A percentile compares a stretch with the other conserved stretches of the same genome.
These are phyloP conservation scores for Collybiopsis confluens DNA, from an alignment of 768 basidiomycete species.

Conservation along the genomic window DNA sequence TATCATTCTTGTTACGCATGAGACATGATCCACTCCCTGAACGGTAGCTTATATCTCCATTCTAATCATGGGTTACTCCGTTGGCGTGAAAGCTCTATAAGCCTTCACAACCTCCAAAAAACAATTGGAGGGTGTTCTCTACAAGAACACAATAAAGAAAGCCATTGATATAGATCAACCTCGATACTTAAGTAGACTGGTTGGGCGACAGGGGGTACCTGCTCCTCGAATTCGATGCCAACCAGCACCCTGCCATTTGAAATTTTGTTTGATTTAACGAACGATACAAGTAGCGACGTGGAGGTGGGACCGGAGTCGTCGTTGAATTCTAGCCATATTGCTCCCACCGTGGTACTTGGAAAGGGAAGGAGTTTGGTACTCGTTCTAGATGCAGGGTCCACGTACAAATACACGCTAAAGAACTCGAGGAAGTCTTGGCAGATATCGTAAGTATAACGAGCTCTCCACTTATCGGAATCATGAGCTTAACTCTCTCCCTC, in stretches of 20 bases:
- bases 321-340: slow-evolving; percentile 3
- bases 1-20: background rate
- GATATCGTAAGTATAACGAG: slow-evolving; percentile 37
- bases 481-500: background rate
- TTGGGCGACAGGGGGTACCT: background rate
- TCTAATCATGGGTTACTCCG: too few species aligned
- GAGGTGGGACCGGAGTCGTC: background rate
- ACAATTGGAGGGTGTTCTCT: slow-evolving; percentile 15
- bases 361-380: slow-evolving; percentile 39
- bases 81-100: background rate
- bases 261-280: slow-evolving; percentile 46
- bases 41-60: background rate
- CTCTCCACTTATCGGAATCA: background rate
- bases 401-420: slow-evolving; percentile 41
- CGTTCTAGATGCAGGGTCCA: slow-evolving; percentile 43
- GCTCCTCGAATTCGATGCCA: slow-evolving; percentile 27
- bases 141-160: slow-evolving; percentile 15
- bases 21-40: background rate
- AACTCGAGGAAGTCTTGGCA: slow-evolving; percentile 29
- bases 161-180: background rate
- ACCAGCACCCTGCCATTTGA: slow-evolving; percentile 51
- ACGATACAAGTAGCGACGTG: slow-evolving; percentile 30
- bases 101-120: background rate
- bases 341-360: slow-evolving; percentile 34
- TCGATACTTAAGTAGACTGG: background rate